phyloP scores from a whole-genome alignment of 192 early-diverging fungal genomes.

The Rhizophlyctis rosea region DNA sequence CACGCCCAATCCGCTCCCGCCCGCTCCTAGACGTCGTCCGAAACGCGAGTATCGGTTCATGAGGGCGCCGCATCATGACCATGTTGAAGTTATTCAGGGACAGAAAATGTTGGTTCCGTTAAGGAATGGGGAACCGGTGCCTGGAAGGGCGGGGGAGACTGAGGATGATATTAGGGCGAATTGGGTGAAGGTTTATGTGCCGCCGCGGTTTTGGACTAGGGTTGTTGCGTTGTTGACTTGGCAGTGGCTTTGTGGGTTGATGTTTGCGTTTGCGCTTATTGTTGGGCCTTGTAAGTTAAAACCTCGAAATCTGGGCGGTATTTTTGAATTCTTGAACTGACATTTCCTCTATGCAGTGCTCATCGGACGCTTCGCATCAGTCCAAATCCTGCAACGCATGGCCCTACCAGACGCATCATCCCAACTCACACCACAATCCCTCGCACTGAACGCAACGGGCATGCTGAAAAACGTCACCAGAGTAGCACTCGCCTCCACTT shows the following conservation, averaged over 20 bases:
- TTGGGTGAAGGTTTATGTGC: constrained; percentile 81
- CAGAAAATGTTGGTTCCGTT: constrained; percentile 78
- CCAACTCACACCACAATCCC: constrained; percentile 1
- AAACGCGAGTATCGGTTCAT: constrained; percentile 59
- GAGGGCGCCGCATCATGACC: constrained; percentile 83
- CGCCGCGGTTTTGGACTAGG: constrained; percentile 62
- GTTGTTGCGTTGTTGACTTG: constrained; percentile 29
- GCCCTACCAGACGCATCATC: background rate
- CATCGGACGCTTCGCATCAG: constrained; percentile 50
- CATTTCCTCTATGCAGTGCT: no score
- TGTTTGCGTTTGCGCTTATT: constrained; percentile 37
- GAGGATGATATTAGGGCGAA: constrained; percentile 49
- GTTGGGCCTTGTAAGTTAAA: constrained; percentile 20
- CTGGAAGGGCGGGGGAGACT: constrained; percentile 45
- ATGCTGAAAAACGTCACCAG: background rate
- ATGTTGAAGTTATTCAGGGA: constrained; percentile 74
- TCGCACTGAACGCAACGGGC: background rate
- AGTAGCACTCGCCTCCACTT: background rate
- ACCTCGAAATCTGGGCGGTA: no score
- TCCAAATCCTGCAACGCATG: constrained; percentile 5
- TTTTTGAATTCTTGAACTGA: constrained; percentile 21
- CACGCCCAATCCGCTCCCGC: no score
- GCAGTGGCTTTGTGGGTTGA: constrained; percentile 38
- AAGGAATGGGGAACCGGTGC: constrained; percentile 34
- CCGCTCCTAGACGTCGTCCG: constrained; percentile 60